Evolutionary conservation across 1,284 basidiomycete species (phyloP).

Genomic region (Pterulicium gracile): DNA sequence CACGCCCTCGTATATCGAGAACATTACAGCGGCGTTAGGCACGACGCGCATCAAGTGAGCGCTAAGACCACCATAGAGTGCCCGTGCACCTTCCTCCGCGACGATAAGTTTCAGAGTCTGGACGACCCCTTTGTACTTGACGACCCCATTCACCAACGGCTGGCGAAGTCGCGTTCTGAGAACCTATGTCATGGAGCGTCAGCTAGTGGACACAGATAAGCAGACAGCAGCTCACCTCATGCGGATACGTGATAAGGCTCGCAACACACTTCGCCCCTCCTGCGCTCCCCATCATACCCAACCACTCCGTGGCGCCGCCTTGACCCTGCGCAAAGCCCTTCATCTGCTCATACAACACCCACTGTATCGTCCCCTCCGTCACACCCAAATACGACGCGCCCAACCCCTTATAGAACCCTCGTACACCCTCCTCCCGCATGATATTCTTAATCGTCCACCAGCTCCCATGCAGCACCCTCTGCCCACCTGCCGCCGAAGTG

Average conservation of each 20-base stretch:
- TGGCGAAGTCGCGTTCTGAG: constrained; percentile 89
- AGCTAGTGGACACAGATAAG: background rate
- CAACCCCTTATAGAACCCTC: constrained; percentile 85
- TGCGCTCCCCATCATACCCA: constrained; percentile 81
- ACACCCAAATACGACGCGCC: background rate
- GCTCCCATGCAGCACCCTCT: constrained; percentile 13
- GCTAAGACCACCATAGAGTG: constrained; percentile 82
- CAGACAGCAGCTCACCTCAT: constrained; percentile 53
- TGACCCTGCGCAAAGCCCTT: constrained; percentile 19
- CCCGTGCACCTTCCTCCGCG: constrained; percentile 79
- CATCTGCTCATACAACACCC: constrained; percentile 54
- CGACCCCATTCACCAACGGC: constrained; percentile 59
- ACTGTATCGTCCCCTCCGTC: background rate
- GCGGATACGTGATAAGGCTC: constrained; percentile 91
- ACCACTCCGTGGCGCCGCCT: constrained; percentile 54
- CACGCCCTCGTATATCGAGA: constrained; percentile 72
- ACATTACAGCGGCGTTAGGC: constrained; percentile 97
- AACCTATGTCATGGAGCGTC: constrained; percentile 39
- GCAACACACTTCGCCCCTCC: constrained; percentile 92
- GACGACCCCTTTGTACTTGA: constrained; percentile 80
- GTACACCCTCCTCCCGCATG: constrained; percentile 70
- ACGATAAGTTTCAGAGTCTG: constrained; percentile 85
- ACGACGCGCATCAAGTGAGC: constrained; percentile 96
- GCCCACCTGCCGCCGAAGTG: no score
- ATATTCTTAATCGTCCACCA: constrained; percentile 68